These are phyloP conservation scores for Podospora fimiseda DNA, from an alignment of 495 filamentous ascomycete genomes.

Conservation along the genomic window DNA sequence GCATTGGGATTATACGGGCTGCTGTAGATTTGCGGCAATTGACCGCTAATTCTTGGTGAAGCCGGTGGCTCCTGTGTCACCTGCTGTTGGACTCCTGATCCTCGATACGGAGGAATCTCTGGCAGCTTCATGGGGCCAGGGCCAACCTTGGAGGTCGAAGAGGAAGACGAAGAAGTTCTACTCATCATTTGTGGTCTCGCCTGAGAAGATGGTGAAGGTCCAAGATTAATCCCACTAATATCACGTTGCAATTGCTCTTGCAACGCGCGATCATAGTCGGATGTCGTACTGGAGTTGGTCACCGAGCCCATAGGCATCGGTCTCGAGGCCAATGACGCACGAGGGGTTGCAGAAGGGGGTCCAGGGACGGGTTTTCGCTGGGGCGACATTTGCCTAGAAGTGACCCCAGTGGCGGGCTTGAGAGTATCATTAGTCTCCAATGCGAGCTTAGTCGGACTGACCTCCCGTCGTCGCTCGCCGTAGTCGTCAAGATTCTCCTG, in stretches of 20 bases:
- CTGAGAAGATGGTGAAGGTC: slow-evolving; percentile 20
- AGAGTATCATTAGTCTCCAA: slow-evolving; percentile 34
- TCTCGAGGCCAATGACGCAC: slow-evolving; percentile 29
- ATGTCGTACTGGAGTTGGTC: slow-evolving; percentile 25
- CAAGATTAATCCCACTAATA: slow-evolving; percentile 46
- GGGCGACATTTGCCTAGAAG: slow-evolving; percentile 47
- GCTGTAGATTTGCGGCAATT: slow-evolving; percentile 12
- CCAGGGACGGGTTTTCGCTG: slow-evolving; percentile 48
- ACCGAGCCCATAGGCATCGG: slow-evolving; percentile 26
- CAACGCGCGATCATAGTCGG: slow-evolving; percentile 54
- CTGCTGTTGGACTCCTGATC: slow-evolving; percentile 21
- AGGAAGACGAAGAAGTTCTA: slow-evolving; percentile 20
- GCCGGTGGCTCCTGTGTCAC: slow-evolving; percentile 25
- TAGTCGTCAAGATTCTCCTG: slow-evolving; percentile 42
- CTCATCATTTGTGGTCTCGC: slow-evolving; percentile 15
- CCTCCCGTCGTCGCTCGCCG: slow-evolving; percentile 37
- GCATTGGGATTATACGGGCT: slow-evolving; percentile 6
- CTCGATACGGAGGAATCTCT: slow-evolving; percentile 51
- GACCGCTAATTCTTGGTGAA: slow-evolving; percentile 15
- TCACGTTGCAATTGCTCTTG: slow-evolving; percentile 57
- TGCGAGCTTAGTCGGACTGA: slow-evolving; percentile 37
- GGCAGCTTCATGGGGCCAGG: slow-evolving; percentile 36
- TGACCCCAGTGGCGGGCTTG: slow-evolving; percentile 27
- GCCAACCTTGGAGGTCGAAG: slow-evolving; percentile 14
- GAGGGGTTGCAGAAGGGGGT: slow-evolving; percentile 41